phyloP scores from a whole-genome alignment of 2,329 filamentous ascomycete species.

The Aplosporella prunicola region DNA sequence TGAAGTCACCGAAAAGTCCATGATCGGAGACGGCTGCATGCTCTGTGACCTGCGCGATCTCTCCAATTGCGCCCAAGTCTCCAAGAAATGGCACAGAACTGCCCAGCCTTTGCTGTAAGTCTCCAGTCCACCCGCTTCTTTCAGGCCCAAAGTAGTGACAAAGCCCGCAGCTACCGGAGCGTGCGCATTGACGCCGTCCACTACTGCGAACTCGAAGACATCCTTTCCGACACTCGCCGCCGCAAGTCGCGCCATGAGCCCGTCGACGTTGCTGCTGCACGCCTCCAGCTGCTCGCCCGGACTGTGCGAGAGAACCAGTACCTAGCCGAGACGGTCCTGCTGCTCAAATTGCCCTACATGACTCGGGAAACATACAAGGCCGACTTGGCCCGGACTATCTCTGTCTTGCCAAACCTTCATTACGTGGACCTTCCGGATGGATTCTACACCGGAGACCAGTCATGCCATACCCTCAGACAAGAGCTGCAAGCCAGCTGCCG shows the following conservation, averaged over 20 bases:
- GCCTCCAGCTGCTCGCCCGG: slow-evolving; percentile 69
- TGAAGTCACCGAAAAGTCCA: slow-evolving; percentile 72
- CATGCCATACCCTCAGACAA: slow-evolving; percentile 65
- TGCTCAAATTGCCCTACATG: slow-evolving; percentile 90
- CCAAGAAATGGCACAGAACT: slow-evolving; percentile 58
- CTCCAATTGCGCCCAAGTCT: slow-evolving; percentile 66
- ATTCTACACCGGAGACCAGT: slow-evolving; percentile 70
- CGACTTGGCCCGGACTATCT: slow-evolving; percentile 75
- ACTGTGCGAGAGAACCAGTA: slow-evolving; percentile 69
- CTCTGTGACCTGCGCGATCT: slow-evolving; percentile 88
- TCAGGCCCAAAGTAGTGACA: slow-evolving; percentile 13
- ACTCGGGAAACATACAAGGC: slow-evolving; percentile 77
- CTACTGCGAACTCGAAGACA: slow-evolving; percentile 80
- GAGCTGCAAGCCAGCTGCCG: slow-evolving; percentile 78
- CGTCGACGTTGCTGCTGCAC: slow-evolving; percentile 66
- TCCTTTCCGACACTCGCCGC: slow-evolving; percentile 63
- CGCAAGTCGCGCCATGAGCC: slow-evolving; percentile 53
- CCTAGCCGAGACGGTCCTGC: slow-evolving; percentile 61
- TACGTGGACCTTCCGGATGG: slow-evolving; percentile 89
- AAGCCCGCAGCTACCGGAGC: slow-evolving; percentile 62
- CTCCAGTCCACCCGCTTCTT: slow-evolving; percentile 4
- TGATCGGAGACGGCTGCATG: slow-evolving; percentile 74
- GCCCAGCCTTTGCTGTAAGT: slow-evolving; percentile 55
- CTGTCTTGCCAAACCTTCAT: slow-evolving; percentile 71
- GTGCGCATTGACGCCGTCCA: slow-evolving; percentile 90